These are phyloP conservation scores for Diospyros kaki DNA, from an alignment of 148 eudicot genomes.

Conservation along the genomic window DNA sequence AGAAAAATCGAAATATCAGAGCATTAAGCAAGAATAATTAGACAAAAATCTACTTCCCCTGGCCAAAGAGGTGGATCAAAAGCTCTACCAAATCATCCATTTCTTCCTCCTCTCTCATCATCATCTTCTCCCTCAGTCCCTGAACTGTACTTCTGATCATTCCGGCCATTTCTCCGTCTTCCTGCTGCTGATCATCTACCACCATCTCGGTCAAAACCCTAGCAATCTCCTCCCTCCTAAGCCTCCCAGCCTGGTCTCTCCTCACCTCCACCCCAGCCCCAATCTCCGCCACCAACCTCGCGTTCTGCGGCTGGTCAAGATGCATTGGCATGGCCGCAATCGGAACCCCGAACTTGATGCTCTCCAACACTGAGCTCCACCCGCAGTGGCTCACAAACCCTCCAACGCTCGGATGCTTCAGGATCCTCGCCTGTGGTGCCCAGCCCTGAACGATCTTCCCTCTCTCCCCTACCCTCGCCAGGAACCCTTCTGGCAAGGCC, in stretches of 20 bases:
- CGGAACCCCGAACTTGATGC: constrained; percentile 12
- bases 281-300: background rate
- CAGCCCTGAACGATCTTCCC: constrained; percentile 25
- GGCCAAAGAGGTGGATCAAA: too few relatives aligned
- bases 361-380: constrained; percentile 24
- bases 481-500: constrained; percentile 19
- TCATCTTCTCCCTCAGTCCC: background rate
- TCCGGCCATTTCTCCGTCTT: too few relatives aligned
- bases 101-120: background rate
- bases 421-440: constrained; percentile 33
- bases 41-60: too few relatives aligned
- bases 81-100: too few relatives aligned
- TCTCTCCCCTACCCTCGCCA: constrained; percentile 16
- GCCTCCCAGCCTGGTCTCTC: background rate
- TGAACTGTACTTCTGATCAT: too few relatives aligned
- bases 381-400: constrained; percentile 39
- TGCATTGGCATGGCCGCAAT: background rate
- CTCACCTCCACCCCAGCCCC: background rate
- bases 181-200: background rate
- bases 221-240: background rate
- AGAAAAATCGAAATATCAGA: too few relatives aligned
- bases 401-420: constrained; percentile 26
- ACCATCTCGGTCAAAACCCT: background rate
- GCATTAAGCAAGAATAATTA: too few relatives aligned
- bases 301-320: background rate